Evolutionary conservation across 768 basidiomycete genomes (phyloP).

Genomic region (Exidia glandulosa): DNA sequence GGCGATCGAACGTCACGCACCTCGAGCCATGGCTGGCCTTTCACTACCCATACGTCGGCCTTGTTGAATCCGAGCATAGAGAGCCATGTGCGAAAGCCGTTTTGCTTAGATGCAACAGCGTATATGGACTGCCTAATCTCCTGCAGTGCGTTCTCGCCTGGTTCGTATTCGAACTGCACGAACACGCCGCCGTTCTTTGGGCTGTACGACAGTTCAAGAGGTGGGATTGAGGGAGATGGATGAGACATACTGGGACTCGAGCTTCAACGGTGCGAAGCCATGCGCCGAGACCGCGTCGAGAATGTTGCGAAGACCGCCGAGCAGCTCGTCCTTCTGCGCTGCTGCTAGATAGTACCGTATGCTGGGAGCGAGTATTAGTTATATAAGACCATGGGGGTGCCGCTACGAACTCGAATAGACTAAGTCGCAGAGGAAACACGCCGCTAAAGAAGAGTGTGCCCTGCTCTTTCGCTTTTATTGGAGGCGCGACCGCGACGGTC

Average conservation of each 20-base stretch:
- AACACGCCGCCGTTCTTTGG: conserved; percentile 82
- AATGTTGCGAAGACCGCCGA: conserved; percentile 34
- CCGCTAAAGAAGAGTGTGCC: conserved; percentile 63
- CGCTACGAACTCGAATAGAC: conserved; percentile 55
- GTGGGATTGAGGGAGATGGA: background rate
- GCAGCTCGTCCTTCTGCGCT: conserved; percentile 47
- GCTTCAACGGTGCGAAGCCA: conserved; percentile 47
- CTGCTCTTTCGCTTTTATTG: conserved; percentile 10
- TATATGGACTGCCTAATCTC: conserved; percentile 40
- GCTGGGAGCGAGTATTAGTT: conserved; percentile 23
- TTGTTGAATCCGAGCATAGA: conserved; percentile 24
- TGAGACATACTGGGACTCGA: conserved; percentile 32
- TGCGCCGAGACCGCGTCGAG: conserved; percentile 43
- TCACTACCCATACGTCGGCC: conserved; percentile 59
- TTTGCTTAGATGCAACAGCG: conserved; percentile 33
- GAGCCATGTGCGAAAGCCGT: conserved; percentile 53
- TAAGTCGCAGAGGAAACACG: conserved; percentile 65
- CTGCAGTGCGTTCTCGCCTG: conserved; percentile 28
- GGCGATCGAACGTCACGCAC: conserved; percentile 24
- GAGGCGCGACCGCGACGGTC: conserved; percentile 1
- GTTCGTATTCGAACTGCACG: conserved; percentile 54
- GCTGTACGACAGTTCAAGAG: conserved; percentile 21
- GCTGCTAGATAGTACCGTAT: conserved; percentile 53
- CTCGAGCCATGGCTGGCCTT: conserved; percentile 74
- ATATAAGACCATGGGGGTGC: conserved; percentile 1